Evolutionary conservation across 371 early-diverging fungal species (phyloP), one percentile per base, ranked within the genome.

Genomic region (Mortierella sp.): DNA sequence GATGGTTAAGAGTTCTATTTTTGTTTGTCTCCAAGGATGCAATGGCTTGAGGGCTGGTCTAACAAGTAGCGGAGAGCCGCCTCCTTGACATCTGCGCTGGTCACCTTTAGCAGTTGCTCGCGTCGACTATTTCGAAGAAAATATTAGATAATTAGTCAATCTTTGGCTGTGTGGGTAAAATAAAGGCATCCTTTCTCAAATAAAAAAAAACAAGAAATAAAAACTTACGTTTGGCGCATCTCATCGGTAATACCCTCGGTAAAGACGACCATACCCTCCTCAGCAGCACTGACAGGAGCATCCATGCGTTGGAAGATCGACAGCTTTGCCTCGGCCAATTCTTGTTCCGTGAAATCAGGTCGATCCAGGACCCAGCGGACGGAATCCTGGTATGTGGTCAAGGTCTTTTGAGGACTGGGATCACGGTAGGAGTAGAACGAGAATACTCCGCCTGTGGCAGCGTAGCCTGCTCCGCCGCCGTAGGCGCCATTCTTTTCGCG

Each of bases 401-500:
- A 75, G 0, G 98, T 96, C 74, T 93, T 90, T 64, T 94, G 71
- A 40, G 96, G 91, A 76, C 92, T 90, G 24, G 99, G 98, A 82
- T 99, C 99, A 71, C 99, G 93, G 89, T 99, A 99, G 19, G 98
- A 96, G 77, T 92, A 96, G 89, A 98, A 96, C 2, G 96, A 93
- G 75, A 98, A 95, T 6, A 96, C 77, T 14, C 98, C 98, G 50
- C 92, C 93, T 5, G 93, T 80, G 3, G 95, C 88, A 26, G 92
- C 90, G 88, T 94, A 97, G 1, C 89, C 80, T 3, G 97, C 95
- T 48, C 97, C 97, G 28, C 96, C 98, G 24, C 98, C 98, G 88
- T 99, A 99, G 10, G 99, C 99, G 46, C 99, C 99, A 79, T 96
- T 96, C 92, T 96, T 97, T 86, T 98, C 99, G 80, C 99, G 95